phyloP scores from a whole-genome alignment of 139 green algal species.

The Eudorina sp. region DNA sequence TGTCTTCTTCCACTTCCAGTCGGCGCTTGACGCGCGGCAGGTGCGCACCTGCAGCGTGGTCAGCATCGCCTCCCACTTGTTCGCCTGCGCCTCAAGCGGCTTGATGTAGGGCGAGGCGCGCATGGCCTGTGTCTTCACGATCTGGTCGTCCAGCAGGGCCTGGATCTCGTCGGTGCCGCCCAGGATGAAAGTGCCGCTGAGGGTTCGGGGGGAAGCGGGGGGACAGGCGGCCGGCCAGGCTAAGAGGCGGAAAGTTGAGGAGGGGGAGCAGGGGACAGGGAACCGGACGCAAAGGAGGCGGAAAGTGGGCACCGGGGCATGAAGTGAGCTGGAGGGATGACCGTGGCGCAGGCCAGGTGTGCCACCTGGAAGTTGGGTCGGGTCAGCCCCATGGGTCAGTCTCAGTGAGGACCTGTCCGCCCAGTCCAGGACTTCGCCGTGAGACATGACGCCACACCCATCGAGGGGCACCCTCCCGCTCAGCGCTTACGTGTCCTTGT shows the following conservation, averaged over 20 bases:
- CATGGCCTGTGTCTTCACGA: constrained; percentile 84
- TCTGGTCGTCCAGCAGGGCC: constrained; percentile 86
- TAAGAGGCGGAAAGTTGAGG: too few relatives aligned
- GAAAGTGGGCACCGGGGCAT: not conserved
- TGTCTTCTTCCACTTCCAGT: not conserved
- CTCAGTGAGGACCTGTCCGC: too few relatives aligned
- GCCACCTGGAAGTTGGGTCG: too few relatives aligned
- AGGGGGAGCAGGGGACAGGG: too few relatives aligned
- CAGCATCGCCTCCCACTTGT: constrained; percentile 78
- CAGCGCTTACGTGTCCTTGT: constrained; percentile 78
- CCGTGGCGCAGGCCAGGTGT: too few relatives aligned
- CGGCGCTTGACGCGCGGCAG: not conserved
- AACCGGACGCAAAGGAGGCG: too few relatives aligned
- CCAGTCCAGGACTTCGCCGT: too few relatives aligned
- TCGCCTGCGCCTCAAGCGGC: constrained; percentile 72
- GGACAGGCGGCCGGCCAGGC: not conserved
- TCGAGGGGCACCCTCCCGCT: too few relatives aligned
- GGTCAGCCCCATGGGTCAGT: too few relatives aligned
- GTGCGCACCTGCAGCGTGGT: constrained; percentile 61
- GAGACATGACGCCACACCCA: too few relatives aligned
- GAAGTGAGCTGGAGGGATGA: not conserved
- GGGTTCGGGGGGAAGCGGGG: too few relatives aligned
- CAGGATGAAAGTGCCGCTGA: constrained; percentile 71
- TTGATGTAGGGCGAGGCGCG: constrained; percentile 85
- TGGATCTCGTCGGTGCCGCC: constrained; percentile 87